Evolutionary conservation across 768 basidiomycete species (phyloP).

Genomic region (Psilocybe subaeruginosa): DNA sequence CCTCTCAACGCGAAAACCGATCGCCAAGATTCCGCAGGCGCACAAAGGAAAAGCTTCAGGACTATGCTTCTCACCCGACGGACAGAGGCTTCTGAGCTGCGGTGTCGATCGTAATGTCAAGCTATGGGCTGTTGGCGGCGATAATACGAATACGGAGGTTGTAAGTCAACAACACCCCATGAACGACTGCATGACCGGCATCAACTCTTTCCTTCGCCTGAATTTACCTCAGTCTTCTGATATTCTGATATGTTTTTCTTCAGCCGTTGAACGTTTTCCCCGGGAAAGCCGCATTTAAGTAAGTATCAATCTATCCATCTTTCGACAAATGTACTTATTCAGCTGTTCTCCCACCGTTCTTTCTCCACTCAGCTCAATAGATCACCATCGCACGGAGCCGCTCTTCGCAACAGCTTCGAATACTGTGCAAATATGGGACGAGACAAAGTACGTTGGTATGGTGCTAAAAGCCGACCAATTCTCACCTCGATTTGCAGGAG

Average conservation of each 20-base stretch:
- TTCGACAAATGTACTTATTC: neutral
- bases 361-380: slow-evolving; percentile 69
- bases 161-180: slow-evolving; percentile 32
- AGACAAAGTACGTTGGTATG: slow-evolving; percentile 72
- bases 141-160: slow-evolving; percentile 29
- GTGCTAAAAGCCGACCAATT: slow-evolving; percentile 3
- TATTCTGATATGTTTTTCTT: slow-evolving; percentile 6
- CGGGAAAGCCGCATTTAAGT: slow-evolving; percentile 94
- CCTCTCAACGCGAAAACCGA: slow-evolving; percentile 57
- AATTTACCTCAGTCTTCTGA: neutral
- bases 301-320: slow-evolving; percentile 24
- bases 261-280: slow-evolving; percentile 79
- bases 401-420: slow-evolving; percentile 94
- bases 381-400: slow-evolving; percentile 89
- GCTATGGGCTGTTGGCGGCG: slow-evolving; percentile 63
- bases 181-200: neutral
- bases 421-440: slow-evolving; percentile 96
- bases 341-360: slow-evolving; percentile 6
- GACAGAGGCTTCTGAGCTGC: slow-evolving; percentile 71
- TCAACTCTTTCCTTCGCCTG: too few species aligned
- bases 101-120: slow-evolving; percentile 85
- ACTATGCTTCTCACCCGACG: slow-evolving; percentile 62
- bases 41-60: slow-evolving; percentile 90
- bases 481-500: slow-evolving; percentile 49
- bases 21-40: slow-evolving; percentile 63